Conservation (phyloP, 192 early-diverging fungal species). For the Gryganskiella cystojenkinii region DNA sequence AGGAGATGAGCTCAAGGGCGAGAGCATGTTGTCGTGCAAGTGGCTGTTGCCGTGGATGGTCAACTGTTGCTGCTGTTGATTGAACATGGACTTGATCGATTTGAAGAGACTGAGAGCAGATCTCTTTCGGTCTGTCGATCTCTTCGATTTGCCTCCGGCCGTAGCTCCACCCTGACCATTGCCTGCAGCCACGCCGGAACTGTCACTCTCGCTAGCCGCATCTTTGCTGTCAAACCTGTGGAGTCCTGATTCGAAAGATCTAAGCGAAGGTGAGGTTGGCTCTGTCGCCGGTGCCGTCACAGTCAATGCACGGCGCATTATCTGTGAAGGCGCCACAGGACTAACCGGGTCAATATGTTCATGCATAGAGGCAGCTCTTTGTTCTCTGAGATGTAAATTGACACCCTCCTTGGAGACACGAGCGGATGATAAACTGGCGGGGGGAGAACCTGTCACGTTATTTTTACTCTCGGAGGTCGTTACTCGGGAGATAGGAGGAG, state of each 20-base stretch:
- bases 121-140: constrained; percentile 20
- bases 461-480: neutral
- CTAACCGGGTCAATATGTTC: neutral
- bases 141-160: constrained; percentile 18
- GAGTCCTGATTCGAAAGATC: constrained; percentile 31
- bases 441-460: neutral
- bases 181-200: constrained; percentile 25
- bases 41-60: neutral
- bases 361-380: too few species aligned
- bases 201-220: constrained; percentile 39
- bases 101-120: constrained; percentile 42
- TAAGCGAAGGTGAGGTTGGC: constrained; percentile 22
- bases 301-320: neutral
- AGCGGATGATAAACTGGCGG: neutral
- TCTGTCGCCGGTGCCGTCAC: neutral
- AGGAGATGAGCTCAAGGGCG: constrained; percentile 22
- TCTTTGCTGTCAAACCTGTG: constrained; percentile 41
- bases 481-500: constrained; percentile 28
- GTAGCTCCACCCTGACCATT: neutral
- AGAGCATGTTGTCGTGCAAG: constrained; percentile 11
- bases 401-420: neutral
- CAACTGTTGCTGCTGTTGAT: constrained; percentile 28
- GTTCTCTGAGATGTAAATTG: too few species aligned
- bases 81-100: constrained; percentile 52
- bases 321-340: neutral